These are phyloP conservation scores for Tricholoma saponaceum DNA, from an alignment of 768 basidiomycete genomes.

Conservation along the genomic window DNA sequence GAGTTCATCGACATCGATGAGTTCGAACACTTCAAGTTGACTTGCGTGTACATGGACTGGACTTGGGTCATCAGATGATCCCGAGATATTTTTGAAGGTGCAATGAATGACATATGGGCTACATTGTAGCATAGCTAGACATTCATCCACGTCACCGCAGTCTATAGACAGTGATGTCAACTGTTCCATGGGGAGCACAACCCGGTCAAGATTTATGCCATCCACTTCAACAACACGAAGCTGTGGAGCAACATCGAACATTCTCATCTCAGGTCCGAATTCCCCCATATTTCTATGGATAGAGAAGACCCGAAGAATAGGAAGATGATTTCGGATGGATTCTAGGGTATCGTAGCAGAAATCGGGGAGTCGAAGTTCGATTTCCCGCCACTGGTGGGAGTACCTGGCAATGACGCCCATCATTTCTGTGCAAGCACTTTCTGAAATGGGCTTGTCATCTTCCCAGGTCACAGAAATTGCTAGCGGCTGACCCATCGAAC, in stretches of 20 bases:
- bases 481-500: neutral
- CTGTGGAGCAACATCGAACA: neutral
- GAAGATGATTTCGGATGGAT: neutral
- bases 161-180: neutral
- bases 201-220: neutral
- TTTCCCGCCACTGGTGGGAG: neutral
- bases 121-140: neutral
- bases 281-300: neutral
- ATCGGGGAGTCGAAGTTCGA: neutral
- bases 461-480: too few species aligned
- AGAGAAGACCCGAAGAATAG: neutral
- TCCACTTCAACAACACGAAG: neutral
- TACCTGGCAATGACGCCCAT: too few species aligned
- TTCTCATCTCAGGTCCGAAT: too few species aligned
- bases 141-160: neutral
- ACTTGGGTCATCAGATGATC: neutral
- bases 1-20: neutral
- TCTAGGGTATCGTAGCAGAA: neutral
- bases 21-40: neutral
- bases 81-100: neutral
- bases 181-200: neutral
- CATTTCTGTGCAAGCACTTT: neutral
- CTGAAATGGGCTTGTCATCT: neutral
- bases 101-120: neutral
- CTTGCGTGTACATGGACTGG: neutral